These are phyloP conservation scores for Tulasnella sp. DNA, from an alignment of 768 basidiomycete genomes.

Conservation along the genomic window DNA sequence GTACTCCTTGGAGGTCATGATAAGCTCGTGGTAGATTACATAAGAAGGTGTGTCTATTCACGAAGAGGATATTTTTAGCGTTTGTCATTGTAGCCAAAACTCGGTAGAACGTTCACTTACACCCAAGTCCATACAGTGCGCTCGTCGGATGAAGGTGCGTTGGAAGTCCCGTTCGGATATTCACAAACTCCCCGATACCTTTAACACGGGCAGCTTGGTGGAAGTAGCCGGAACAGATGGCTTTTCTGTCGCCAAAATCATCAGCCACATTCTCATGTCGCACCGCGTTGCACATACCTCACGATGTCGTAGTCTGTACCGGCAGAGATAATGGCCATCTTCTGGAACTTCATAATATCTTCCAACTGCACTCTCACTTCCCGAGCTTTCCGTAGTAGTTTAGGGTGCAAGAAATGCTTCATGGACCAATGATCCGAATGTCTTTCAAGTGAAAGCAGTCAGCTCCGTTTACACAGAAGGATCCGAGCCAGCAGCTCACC, in stretches of 20 bases:
- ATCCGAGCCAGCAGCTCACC: conserved; percentile 49
- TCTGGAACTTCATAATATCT: conserved; percentile 99
- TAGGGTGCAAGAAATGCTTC: conserved; percentile 95
- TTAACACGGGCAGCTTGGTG: conserved; percentile 98
- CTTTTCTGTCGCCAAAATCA: conserved; percentile 58
- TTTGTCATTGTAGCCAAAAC: background rate
- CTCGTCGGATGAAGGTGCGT: conserved; percentile 97
- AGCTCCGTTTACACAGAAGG: conserved; percentile 22
- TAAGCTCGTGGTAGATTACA: conserved; percentile 94
- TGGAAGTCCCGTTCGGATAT: conserved; percentile 88
- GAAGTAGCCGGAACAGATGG: conserved; percentile 96
- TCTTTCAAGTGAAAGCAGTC: conserved; percentile 42
- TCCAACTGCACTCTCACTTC: conserved; percentile 95
- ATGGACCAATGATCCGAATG: conserved; percentile 93
- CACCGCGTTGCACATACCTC: conserved; percentile 45
- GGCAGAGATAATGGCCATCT: conserved; percentile 86
- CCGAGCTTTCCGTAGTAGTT: conserved; percentile 87
- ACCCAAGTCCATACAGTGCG: conserved; percentile 92
- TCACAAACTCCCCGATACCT: conserved; percentile 98
- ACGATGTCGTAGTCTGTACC: conserved; percentile 95
- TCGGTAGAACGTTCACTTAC: conserved; percentile 47
- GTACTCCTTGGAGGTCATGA: conserved; percentile 93
- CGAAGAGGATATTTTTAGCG: conserved; percentile 19
- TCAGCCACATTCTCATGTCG: conserved; percentile 6
- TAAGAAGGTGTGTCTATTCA: conserved; percentile 85